phyloP scores from a whole-genome alignment of 2,329 filamentous ascomycete genomes.

The Talaromyces amestolkiae region DNA sequence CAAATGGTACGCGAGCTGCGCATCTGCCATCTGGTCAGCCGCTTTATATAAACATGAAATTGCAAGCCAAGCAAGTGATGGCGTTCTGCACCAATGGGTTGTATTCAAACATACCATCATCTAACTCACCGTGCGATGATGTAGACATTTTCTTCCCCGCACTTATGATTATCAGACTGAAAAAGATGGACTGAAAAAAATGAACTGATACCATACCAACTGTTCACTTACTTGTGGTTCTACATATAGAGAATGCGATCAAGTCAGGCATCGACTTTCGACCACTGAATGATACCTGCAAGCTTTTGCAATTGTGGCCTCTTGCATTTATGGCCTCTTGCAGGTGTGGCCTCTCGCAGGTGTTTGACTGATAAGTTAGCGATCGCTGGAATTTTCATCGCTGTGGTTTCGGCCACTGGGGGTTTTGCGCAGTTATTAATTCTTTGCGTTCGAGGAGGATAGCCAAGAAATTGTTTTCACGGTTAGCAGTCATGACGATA shows the following conservation, averaged over 20 bases:
- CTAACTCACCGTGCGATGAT: background rate
- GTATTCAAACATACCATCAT: background rate
- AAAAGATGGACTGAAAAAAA: background rate
- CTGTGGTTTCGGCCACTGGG: too few relatives aligned
- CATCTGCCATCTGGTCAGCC: background rate
- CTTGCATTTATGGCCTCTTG: background rate
- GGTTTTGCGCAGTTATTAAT: too few relatives aligned
- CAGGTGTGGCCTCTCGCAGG: background rate
- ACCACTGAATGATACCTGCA: background rate
- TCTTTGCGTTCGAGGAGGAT: too few relatives aligned
- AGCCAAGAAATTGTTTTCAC: too few relatives aligned
- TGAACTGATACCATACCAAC: background rate
- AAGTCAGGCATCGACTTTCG: background rate
- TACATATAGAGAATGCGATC: background rate
- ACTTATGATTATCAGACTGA: background rate
- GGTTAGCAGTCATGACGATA: too few relatives aligned
- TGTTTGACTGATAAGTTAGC: too few relatives aligned
- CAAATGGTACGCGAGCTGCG: slow-evolving; percentile 1
- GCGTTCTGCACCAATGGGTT: background rate
- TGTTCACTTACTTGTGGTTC: background rate
- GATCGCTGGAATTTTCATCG: too few relatives aligned
- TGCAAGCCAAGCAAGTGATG: too few relatives aligned
- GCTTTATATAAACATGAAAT: background rate
- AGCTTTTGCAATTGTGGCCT: background rate
- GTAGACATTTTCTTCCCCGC: slow-evolving; percentile 36